Percentiles rank a stretch among this genome's conserved stretches.
Evolutionary conservation across 306 rosid genomes (phyloP).

Genomic region (Pachyrhizus erosus): DNA sequence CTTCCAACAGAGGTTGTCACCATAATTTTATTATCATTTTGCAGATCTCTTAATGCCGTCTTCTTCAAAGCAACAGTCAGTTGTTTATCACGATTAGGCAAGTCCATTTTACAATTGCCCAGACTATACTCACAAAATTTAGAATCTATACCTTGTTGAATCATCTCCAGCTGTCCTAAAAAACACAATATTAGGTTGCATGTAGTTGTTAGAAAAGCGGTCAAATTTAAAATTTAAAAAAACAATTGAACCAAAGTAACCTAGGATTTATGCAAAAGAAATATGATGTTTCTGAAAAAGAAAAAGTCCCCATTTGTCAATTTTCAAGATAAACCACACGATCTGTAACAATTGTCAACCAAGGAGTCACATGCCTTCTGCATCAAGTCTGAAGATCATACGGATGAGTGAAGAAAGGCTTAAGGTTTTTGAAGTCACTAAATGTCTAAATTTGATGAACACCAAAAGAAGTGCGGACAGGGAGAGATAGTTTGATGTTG

Average conservation of each 20-base stretch:
- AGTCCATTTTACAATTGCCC: slow-evolving; percentile 62
- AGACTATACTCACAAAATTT: slow-evolving; percentile 61
- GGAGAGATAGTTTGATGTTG: not conserved
- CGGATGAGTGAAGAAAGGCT: not conserved
- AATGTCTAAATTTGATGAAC: not conserved
- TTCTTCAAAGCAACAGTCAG: slow-evolving; percentile 62
- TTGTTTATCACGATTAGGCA: slow-evolving; percentile 59
- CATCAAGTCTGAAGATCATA: slow-evolving; percentile 18
- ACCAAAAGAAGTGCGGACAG: not conserved
- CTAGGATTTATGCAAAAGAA: slow-evolving; percentile 17
- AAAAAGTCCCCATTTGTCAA: not conserved
- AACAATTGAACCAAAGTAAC: slow-evolving; percentile 3
- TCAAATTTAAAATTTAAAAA: not conserved
- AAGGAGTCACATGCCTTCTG: slow-evolving; percentile 6
- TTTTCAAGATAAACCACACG: slow-evolving; percentile 30
- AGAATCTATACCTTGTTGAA: slow-evolving; percentile 67
- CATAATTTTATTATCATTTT: slow-evolving; percentile 60
- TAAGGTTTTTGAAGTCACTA: not conserved
- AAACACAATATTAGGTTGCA: slow-evolving; percentile 19
- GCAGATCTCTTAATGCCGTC: slow-evolving; percentile 73
- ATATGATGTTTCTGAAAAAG: slow-evolving; percentile 26
- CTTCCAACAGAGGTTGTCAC: slow-evolving; percentile 58
- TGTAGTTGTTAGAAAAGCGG: not conserved
- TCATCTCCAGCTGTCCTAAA: slow-evolving; percentile 59
- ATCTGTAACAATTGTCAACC: slow-evolving; percentile 11